A percentile compares a stretch with the other conserved stretches of the same genome.
Evolutionary conservation across 2,329 filamentous ascomycete species (phyloP).

Genomic region (Epichloe glyceriae): DNA sequence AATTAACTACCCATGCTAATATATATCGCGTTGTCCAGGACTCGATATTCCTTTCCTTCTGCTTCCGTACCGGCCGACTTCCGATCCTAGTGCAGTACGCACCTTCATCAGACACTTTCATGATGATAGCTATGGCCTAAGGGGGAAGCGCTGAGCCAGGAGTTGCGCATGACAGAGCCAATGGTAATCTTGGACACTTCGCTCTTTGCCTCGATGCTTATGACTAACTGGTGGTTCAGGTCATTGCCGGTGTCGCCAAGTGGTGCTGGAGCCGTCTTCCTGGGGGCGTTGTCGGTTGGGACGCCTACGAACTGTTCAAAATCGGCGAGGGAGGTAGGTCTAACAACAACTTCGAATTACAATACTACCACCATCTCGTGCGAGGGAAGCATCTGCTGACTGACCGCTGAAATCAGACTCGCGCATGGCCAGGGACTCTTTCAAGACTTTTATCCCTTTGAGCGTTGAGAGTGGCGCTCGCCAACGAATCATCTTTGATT

Average conservation of each 20-base stretch:
- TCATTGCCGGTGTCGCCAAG: constrained; percentile 85
- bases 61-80: constrained; percentile 84
- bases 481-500: constrained; percentile 89
- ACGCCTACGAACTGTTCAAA: constrained; percentile 91
- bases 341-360: not conserved
- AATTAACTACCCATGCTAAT: constrained; percentile 1
- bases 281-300: constrained; percentile 90
- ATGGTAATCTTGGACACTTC: constrained; percentile 52
- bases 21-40: constrained; percentile 32
- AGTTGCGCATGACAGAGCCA: constrained; percentile 83
- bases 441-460: constrained; percentile 90
- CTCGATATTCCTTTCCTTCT: constrained; percentile 87
- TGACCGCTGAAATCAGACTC: constrained; percentile 51
- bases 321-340: constrained; percentile 74
- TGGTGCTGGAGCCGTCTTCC: constrained; percentile 96
- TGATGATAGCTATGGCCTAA: constrained; percentile 51
- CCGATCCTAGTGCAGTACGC: constrained; percentile 81
- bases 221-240: constrained; percentile 36
- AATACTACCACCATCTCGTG: not conserved
- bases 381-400: not conserved
- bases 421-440: constrained; percentile 79
- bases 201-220: not conserved
- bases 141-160: constrained; percentile 64
- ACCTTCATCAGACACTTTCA: constrained; percentile 92
- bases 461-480: constrained; percentile 80